Evolutionary conservation across 192 early-diverging fungal genomes (phyloP).

Genomic region (Coemansia sp.): DNA sequence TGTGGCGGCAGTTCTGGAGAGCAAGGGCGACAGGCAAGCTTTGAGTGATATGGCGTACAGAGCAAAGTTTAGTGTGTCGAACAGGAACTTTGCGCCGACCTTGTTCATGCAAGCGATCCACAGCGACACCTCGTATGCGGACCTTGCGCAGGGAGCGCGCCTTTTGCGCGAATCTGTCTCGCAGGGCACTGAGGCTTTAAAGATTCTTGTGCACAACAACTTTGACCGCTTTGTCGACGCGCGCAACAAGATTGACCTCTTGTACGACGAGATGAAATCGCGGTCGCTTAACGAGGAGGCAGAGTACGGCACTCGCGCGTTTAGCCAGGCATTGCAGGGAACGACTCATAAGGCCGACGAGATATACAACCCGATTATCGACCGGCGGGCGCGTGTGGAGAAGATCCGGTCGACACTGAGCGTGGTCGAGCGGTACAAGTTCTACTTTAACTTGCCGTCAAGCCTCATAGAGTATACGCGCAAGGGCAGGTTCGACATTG

Average conservation of each 20-base stretch:
- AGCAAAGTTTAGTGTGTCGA: conserved; percentile 53
- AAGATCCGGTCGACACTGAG: conserved; percentile 87
- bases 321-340: conserved; percentile 71
- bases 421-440: conserved; percentile 93
- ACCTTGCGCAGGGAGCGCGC: conserved; percentile 77
- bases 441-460: conserved; percentile 96
- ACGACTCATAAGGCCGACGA: conserved; percentile 68
- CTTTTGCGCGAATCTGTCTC: conserved; percentile 71
- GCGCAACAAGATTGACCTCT: conserved; percentile 91
- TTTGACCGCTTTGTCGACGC: conserved; percentile 97
- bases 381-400: conserved; percentile 81
- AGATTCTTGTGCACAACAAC: conserved; percentile 89
- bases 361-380: conserved; percentile 85
- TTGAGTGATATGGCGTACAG: conserved; percentile 49
- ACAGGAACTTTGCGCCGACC: conserved; percentile 66
- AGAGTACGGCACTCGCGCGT: conserved; percentile 79
- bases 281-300: conserved; percentile 78
- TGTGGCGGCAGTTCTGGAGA: conserved; percentile 41
- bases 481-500: conserved; percentile 86
- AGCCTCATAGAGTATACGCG: conserved; percentile 80
- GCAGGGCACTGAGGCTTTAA: conserved; percentile 83
- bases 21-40: conserved; percentile 32
- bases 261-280: conserved; percentile 90
- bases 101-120: conserved; percentile 84
- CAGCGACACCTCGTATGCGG: conserved; percentile 78